These are phyloP conservation scores for Bruguiera hainesii DNA, from an alignment of 441 rosid species.

Conservation along the genomic window DNA sequence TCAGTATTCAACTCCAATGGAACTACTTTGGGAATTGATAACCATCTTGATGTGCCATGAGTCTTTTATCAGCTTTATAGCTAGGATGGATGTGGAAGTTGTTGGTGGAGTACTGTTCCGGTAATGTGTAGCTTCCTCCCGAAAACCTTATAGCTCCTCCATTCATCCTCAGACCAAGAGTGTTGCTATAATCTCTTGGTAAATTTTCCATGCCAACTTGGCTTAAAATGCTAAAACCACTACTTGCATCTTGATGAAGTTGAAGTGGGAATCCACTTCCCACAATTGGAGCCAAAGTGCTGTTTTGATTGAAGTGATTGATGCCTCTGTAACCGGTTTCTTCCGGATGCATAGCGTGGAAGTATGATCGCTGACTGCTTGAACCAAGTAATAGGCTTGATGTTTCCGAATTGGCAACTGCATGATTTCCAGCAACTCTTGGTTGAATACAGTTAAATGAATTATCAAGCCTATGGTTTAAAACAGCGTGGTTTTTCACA, in stretches of 20 bases:
- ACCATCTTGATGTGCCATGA: constrained; percentile 28
- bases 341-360: constrained; percentile 31
- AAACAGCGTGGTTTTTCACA: constrained; percentile 11
- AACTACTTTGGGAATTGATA: constrained; percentile 28
- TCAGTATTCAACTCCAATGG: not conserved
- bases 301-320: constrained; percentile 24
- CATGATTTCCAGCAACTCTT: constrained; percentile 28
- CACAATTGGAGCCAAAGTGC: constrained; percentile 16
- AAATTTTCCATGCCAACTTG: constrained; percentile 29
- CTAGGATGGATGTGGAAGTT: constrained; percentile 28
- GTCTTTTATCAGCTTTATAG: constrained; percentile 31
- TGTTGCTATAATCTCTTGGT: constrained; percentile 19
- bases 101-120: constrained; percentile 34
- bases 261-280: constrained; percentile 37
- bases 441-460: constrained; percentile 33
- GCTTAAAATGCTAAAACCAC: constrained; percentile 24
- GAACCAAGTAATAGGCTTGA: constrained; percentile 28
- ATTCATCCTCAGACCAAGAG: constrained; percentile 29
- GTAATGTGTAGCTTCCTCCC: constrained; percentile 27
- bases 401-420: constrained; percentile 25
- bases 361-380: constrained; percentile 32
- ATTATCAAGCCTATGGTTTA: constrained; percentile 31
- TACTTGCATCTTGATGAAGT: constrained; percentile 29
- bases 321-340: constrained; percentile 27
- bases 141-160: constrained; percentile 34